Conservation (phyloP, 164 flowering plant species). For the Magnolia changhungtana region DNA sequence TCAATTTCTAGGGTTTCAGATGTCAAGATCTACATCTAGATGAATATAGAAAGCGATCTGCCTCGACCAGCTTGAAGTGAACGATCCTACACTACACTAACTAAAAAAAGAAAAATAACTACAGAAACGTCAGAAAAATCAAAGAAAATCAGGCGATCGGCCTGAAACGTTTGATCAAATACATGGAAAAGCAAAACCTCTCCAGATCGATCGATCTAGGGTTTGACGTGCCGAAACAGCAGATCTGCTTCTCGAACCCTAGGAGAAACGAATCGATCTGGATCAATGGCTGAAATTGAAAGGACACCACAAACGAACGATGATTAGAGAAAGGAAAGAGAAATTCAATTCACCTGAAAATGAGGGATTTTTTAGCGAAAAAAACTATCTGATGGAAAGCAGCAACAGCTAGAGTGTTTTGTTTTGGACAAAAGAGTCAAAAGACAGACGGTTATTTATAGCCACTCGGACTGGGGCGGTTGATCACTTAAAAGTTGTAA, state of each 20-base stretch:
- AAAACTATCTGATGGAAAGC: not conserved
- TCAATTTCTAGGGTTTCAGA: not conserved
- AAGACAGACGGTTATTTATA: not conserved
- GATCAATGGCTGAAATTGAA: not conserved
- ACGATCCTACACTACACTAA: not conserved
- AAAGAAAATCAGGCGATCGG: not conserved
- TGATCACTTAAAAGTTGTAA: not conserved
- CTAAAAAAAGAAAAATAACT: not conserved
- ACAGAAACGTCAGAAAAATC: not conserved
- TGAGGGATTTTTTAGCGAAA: not conserved
- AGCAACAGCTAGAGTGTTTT: not conserved
- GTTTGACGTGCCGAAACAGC: not conserved
- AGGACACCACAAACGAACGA: not conserved
- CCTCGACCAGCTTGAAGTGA: not conserved
- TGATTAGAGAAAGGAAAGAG: not conserved
- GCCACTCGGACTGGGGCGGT: not conserved
- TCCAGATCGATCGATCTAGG: not conserved
- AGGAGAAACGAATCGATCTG: not conserved
- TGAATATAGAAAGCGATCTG: no score
- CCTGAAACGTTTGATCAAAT: not conserved
- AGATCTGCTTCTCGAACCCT: not conserved
- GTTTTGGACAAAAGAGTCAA: not conserved
- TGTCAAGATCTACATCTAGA: not conserved
- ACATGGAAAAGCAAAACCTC: not conserved
- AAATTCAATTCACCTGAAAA: not conserved